phyloP scores from a whole-genome alignment of 1,284 basidiomycete genomes.

The Moesziomyces sp. region DNA sequence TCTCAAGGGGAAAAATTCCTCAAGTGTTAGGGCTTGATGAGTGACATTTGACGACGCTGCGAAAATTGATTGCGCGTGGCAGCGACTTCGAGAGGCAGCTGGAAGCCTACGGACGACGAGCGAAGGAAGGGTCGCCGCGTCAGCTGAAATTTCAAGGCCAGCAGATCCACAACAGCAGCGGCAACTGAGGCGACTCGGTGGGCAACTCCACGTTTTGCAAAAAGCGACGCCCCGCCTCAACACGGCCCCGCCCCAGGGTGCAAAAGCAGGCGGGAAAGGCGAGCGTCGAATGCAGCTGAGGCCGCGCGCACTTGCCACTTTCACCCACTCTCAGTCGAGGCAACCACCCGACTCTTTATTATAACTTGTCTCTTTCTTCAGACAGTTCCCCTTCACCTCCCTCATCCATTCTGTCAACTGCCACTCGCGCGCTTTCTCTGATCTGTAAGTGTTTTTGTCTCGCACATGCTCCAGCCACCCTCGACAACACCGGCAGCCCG shows the following conservation, averaged over 20 bases:
- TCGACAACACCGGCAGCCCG: neutral
- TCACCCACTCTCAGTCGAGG: neutral
- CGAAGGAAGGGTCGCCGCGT: constrained; percentile 14
- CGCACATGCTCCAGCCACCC: neutral
- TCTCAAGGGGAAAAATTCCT: no score
- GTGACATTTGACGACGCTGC: constrained; percentile 1
- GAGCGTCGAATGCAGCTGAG: neutral
- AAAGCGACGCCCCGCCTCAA: neutral
- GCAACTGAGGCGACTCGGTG: no score
- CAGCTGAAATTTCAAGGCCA: neutral
- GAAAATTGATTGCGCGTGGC: neutral
- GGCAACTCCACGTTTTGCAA: neutral
- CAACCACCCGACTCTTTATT: neutral
- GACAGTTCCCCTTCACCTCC: neutral
- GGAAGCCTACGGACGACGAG: constrained; percentile 36
- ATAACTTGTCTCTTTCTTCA: neutral
- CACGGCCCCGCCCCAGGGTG: neutral
- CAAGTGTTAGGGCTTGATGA: neutral
- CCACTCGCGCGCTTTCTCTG: neutral
- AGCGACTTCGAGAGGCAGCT: constrained; percentile 18
- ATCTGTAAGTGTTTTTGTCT: neutral
- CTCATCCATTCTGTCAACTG: no score
- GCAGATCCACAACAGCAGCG: neutral
- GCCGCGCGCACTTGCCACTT: constrained; percentile 17
- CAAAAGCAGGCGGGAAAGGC: neutral